Percentiles rank a stretch among this genome's conserved stretches.
Conservation (phyloP, 345 rosid species). For the Aquilaria malaccensis region DNA sequence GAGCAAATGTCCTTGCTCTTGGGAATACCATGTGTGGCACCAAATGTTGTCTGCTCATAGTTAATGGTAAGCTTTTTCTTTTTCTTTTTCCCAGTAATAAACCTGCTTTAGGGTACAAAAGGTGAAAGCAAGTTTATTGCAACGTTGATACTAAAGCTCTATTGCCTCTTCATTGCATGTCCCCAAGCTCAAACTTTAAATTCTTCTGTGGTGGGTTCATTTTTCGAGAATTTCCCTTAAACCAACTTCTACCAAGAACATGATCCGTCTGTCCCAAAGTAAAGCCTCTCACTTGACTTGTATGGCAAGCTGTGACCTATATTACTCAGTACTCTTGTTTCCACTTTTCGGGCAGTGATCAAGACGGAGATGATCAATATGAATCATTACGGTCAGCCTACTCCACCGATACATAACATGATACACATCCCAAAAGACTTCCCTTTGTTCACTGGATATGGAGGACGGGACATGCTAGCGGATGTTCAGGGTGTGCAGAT, state of each 20-base stretch:
- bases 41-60: conserved; percentile 32
- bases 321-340: too few species aligned
- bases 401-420: conserved; percentile 43
- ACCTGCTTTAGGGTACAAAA: too few species aligned
- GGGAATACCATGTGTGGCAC: conserved; percentile 18
- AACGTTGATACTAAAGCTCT: too few species aligned
- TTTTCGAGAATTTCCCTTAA: conserved; percentile 36
- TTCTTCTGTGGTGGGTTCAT: conserved; percentile 18
- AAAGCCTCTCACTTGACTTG: conserved; percentile 3
- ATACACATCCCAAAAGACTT: conserved; percentile 34
- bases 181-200: conserved; percentile 10
- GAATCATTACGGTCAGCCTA: conserved; percentile 39
- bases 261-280: conserved; percentile 49
- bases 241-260: conserved; percentile 36
- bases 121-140: too few species aligned
- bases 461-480: conserved; percentile 37
- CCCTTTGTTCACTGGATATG: conserved; percentile 39
- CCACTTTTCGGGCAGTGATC: conserved; percentile 15
- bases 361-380: conserved; percentile 35
- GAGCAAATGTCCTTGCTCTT: conserved; percentile 20
- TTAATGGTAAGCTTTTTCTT: conserved; percentile 22
- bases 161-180: too few species aligned
- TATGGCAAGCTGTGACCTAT: neutral
- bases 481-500: conserved; percentile 32
- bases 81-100: too few species aligned